A percentile compares a stretch with the other conserved stretches of the same genome.
phyloP scores from a whole-genome alignment of 2,329 filamentous ascomycete species.

The Neofusicoccum laricinum region DNA sequence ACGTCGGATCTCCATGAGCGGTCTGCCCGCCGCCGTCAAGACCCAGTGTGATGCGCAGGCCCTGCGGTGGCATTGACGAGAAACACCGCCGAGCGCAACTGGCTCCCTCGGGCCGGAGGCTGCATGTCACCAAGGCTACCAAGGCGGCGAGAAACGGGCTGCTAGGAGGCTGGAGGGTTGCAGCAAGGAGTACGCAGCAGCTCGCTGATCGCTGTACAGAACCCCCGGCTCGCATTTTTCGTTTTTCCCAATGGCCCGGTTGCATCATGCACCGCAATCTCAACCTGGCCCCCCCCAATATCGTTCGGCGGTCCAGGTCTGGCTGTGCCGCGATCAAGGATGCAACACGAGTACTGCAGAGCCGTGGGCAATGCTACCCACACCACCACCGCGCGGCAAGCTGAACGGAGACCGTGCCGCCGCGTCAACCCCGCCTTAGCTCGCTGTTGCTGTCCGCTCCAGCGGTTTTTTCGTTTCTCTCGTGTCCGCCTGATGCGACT shows the following conservation, averaged over 20 bases:
- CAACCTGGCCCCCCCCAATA: background rate
- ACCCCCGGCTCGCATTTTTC: background rate
- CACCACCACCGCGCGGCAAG: background rate
- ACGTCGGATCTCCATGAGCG: background rate
- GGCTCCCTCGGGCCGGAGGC: no score
- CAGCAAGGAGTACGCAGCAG: background rate
- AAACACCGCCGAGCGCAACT: background rate
- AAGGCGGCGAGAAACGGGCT: background rate
- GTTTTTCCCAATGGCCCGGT: background rate
- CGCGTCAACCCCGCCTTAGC: background rate
- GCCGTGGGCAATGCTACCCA: background rate
- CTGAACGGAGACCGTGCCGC: no score
- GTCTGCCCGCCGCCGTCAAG: background rate
- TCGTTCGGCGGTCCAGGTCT: no score
- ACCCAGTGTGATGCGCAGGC: background rate
- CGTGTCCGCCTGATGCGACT: slow-evolving; percentile 6
- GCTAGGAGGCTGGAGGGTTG: background rate
- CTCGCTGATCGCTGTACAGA: background rate
- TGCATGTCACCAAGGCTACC: no score
- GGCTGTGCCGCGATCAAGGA: background rate
- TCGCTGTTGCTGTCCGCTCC: background rate
- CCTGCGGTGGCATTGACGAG: background rate
- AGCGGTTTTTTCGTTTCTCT: background rate
- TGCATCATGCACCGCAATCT: background rate
- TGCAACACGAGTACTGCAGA: background rate